phyloP scores from a whole-genome alignment of 805 yeast species.

The Vanderwaltozyma yarrowii region DNA sequence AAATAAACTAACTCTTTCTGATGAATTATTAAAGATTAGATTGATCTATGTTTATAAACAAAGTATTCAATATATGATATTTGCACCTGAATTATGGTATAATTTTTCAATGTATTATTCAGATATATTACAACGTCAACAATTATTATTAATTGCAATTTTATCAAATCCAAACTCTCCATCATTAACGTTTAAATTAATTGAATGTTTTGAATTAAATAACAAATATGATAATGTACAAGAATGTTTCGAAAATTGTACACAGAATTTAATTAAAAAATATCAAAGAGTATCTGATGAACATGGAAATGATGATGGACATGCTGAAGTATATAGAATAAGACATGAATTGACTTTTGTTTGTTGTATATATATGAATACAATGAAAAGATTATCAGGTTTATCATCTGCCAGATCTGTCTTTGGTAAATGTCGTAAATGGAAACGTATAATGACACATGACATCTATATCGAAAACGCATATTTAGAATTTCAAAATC shows the following conservation, averaged over 20 bases:
- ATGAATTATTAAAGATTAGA: constrained; percentile 42
- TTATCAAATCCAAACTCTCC: constrained; percentile 60
- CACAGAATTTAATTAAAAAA: constrained; percentile 35
- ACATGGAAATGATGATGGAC: constrained; percentile 5
- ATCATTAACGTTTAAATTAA: constrained; percentile 52
- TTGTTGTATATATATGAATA: constrained; percentile 60
- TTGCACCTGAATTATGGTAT: constrained; percentile 31
- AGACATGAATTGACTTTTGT: constrained; percentile 43
- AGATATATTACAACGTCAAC: constrained; percentile 12
- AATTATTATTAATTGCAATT: constrained; percentile 43
- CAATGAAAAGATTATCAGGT: constrained; percentile 57
- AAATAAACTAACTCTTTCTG: constrained; percentile 55
- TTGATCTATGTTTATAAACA: constrained; percentile 64
- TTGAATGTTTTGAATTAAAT: constrained; percentile 60
- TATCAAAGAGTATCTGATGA: constrained; percentile 20
- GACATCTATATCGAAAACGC: constrained; percentile 80
- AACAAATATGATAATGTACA: constrained; percentile 41
- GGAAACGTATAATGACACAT: constrained; percentile 45
- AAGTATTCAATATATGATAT: constrained; percentile 35
- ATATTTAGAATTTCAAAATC: constrained; percentile 57
- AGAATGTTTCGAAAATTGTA: constrained; percentile 39
- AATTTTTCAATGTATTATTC: constrained; percentile 27
- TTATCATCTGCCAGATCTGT: constrained; percentile 62
- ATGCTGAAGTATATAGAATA: constrained; percentile 6
- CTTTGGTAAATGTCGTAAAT: constrained; percentile 61